A percentile compares a stretch with the other conserved stretches of the same genome.
Conservation (phyloP, 805 yeast genomes). For the Lipomyces orientalis region DNA sequence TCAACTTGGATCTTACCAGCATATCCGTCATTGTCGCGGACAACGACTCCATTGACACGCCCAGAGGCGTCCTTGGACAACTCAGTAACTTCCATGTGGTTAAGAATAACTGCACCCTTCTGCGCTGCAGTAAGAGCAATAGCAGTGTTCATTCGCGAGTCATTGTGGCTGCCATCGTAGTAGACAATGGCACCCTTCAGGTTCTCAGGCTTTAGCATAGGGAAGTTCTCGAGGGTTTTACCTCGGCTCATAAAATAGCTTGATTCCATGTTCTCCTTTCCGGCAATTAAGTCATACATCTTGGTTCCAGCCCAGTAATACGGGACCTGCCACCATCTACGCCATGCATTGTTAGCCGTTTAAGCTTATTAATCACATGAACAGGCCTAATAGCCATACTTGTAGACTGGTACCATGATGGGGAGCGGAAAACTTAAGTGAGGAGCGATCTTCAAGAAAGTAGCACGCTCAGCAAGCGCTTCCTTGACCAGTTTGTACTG, state of each 20-base stretch:
- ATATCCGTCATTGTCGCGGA: slow-evolving; percentile 56
- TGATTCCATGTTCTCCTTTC: slow-evolving; percentile 76
- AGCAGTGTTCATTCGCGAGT: slow-evolving; percentile 85
- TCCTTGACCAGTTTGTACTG: slow-evolving; percentile 89
- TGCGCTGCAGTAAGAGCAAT: slow-evolving; percentile 85
- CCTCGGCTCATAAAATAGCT: slow-evolving; percentile 74
- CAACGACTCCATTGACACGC: slow-evolving; percentile 75
- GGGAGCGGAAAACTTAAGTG: slow-evolving; percentile 86
- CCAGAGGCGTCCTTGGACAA: slow-evolving; percentile 67
- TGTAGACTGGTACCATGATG: slow-evolving; percentile 93
- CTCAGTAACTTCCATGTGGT: slow-evolving; percentile 82
- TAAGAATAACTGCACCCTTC: slow-evolving; percentile 86
- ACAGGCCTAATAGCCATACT: slow-evolving; percentile 36
- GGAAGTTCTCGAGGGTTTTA: slow-evolving; percentile 75
- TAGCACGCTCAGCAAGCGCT: slow-evolving; percentile 85
- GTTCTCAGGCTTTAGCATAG: slow-evolving; percentile 77
- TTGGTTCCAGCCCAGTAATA: slow-evolving; percentile 91
- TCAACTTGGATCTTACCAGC: slow-evolving; percentile 30
- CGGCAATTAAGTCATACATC: slow-evolving; percentile 91
- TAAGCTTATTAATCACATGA: background rate
- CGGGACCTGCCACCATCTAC: slow-evolving; percentile 86
- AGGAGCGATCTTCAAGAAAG: slow-evolving; percentile 88
- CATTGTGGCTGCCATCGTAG: slow-evolving; percentile 95
- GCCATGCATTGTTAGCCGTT: slow-evolving; percentile 13
- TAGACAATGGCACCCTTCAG: slow-evolving; percentile 91